These are phyloP conservation scores for Eucalyptus marginata DNA, from an alignment of 345 rosid species.

Conservation along the genomic window DNA sequence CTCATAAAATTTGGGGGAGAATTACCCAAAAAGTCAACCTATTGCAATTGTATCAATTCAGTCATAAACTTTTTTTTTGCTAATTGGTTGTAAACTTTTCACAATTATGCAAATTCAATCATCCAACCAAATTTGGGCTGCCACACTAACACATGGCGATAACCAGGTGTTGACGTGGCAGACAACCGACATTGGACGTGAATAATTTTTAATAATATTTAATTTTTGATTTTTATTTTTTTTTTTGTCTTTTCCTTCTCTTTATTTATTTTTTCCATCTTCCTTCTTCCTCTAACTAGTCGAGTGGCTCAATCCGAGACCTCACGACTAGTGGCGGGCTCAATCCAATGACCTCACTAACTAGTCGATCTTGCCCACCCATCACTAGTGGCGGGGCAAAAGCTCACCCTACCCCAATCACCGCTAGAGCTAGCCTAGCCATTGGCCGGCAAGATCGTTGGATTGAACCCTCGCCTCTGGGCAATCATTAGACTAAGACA, in stretches of 20 bases:
- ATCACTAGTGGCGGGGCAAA: too few species aligned
- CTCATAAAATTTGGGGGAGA: neutral
- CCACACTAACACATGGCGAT: rapidly evolving
- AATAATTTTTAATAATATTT: rapidly evolving
- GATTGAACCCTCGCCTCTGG: rapidly evolving
- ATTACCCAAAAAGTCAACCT: too few species aligned
- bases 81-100: rapidly evolving
- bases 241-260: rapidly evolving
- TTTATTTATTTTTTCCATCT: too few species aligned
- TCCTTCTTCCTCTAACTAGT: rapidly evolving
- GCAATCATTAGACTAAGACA: rapidly evolving
- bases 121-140: rapidly evolving
- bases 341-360: rapidly evolving
- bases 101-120: too few species aligned
- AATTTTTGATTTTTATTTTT: too few species aligned
- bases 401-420: too few species aligned
- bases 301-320: too few species aligned
- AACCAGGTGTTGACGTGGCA: rapidly evolving
- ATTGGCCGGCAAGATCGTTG: rapidly evolving
- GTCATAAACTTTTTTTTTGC: rapidly evolving
- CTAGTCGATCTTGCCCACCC: too few species aligned
- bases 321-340: rapidly evolving
- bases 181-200: rapidly evolving
- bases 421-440: too few species aligned
- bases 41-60: rapidly evolving